Conservation (phyloP, 169 alveolate species). For the Pseudocohnilembus persalinus region DNA sequence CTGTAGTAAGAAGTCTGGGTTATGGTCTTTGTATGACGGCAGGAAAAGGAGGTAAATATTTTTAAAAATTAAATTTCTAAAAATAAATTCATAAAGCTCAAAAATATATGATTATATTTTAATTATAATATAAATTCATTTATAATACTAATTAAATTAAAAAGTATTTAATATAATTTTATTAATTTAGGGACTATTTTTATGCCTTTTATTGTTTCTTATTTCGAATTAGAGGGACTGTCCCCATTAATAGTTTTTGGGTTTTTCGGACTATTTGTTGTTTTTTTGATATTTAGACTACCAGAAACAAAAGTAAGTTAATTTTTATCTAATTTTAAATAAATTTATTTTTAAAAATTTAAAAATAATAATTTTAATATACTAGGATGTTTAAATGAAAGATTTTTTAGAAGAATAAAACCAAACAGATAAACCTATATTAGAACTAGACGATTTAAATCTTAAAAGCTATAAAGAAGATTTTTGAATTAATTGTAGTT, state of each 20-base stretch:
- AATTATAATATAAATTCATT: too few relatives aligned
- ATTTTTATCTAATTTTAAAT: too few relatives aligned
- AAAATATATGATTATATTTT: too few relatives aligned
- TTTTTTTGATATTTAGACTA: neutral
- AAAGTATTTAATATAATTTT: neutral
- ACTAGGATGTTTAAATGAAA: neutral
- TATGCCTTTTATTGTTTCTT: conserved; percentile 13
- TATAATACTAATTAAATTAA: neutral
- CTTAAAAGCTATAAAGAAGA: too few relatives aligned
- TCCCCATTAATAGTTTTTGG: conserved; percentile 16
- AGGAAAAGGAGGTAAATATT: conserved; percentile 9
- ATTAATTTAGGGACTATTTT: conserved; percentile 7
- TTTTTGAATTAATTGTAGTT: too few relatives aligned
- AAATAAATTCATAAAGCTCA: too few relatives aligned
- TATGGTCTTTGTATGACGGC: conserved; percentile 21
- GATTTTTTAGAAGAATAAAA: neutral
- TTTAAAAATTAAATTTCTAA: too few relatives aligned
- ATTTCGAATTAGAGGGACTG: neutral
- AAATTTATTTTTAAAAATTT: too few relatives aligned
- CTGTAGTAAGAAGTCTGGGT: conserved; percentile 29
- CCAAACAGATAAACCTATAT: neutral
- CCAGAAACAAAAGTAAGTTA: neutral
- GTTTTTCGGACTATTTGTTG: conserved; percentile 11
- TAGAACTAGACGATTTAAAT: neutral
- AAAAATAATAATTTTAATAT: too few relatives aligned